Evolutionary conservation across 495 filamentous ascomycete species (phyloP).

Genomic region (Evernia prunastri): DNA sequence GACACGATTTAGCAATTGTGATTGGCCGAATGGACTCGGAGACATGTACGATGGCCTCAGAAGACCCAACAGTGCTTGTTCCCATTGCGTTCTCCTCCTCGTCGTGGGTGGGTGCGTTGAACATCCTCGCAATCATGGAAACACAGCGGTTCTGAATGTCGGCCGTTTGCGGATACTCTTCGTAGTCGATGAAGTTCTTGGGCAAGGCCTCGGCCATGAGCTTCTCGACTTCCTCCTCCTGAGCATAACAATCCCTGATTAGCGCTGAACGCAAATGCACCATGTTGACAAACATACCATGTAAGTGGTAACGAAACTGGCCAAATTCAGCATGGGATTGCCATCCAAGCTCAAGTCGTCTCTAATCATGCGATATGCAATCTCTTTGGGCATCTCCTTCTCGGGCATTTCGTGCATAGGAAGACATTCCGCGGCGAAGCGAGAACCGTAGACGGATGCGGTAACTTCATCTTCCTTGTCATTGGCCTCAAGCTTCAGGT

Average conservation of each 20-base stretch:
- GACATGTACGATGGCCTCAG: conserved; percentile 74
- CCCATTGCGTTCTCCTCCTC: conserved; percentile 60
- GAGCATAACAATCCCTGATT: not conserved
- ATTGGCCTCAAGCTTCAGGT: conserved; percentile 38
- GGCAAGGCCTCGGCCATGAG: conserved; percentile 82
- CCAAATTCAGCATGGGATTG: conserved; percentile 81
- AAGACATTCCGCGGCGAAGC: conserved; percentile 70
- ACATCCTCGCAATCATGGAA: conserved; percentile 86
- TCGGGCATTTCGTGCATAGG: conserved; percentile 86
- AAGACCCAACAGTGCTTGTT: conserved; percentile 78
- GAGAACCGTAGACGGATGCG: conserved; percentile 76
- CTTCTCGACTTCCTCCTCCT: conserved; percentile 86
- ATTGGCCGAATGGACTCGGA: not conserved
- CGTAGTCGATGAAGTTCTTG: conserved; percentile 94
- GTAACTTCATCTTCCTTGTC: conserved; percentile 58
- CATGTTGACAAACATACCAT: conserved; percentile 47
- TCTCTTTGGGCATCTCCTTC: conserved; percentile 74
- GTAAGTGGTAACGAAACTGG: conserved; percentile 73
- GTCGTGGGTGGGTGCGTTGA: conserved; percentile 55
- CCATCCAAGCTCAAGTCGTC: conserved; percentile 85
- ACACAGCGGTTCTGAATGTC: conserved; percentile 91
- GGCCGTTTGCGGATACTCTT: conserved; percentile 77
- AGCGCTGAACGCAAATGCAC: not conserved
- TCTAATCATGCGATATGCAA: conserved; percentile 94
- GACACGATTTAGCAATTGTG: not conserved